Evolutionary conservation across 805 yeast species (phyloP), one percentile per base, ranked within the genome.

Genomic region (Wickerhamiella sorbophila): DNA sequence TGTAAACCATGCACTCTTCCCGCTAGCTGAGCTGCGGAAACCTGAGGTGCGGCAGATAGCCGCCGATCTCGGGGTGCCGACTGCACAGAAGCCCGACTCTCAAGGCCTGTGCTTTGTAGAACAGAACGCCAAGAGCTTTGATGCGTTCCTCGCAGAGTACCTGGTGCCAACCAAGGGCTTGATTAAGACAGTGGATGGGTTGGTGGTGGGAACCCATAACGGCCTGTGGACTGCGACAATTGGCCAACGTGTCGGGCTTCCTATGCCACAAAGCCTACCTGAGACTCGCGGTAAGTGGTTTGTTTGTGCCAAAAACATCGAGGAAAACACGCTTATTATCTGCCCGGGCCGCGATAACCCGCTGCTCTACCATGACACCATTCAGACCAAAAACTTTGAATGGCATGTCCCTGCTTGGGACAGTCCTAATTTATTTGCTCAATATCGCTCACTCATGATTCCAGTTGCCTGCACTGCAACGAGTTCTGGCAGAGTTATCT

Each of bases 171-270:
- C 67, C 5, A 85, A 85, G 1, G 98, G 97, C 0, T 70, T 81
- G 45, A 74, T 91, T 6, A 67, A 84, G n/a, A 79, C 87, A 0
- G 74, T 70, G 43, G 79, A 74, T 43, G 94, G 94, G 4, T 64
- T 61, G 40, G 66, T 74, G 0, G 85, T 91, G 74, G 97, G 95
- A 0, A 52, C 59, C 38, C 98, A 91, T 58, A 63, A 70, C 21
- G 98, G 98, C 0, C 57, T 91, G 8, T 91, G 97, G 97, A 75
- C 81, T 37, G 88, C 84, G n/a, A 91, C 98, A 0, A 75, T 88
- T 18, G 98, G 98, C 0, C 97, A 91, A 61, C 73, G 77, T 47
- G 70, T 79, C 15, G 76, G 87, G 3, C 61, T 86, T 1, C 70
- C 84, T 0, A 72, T 88, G 82, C 96, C 96, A 0, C 97, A 91